Conservation (phyloP, 305 asterid genomes). For the Solanum aculeatissimum region DNA sequence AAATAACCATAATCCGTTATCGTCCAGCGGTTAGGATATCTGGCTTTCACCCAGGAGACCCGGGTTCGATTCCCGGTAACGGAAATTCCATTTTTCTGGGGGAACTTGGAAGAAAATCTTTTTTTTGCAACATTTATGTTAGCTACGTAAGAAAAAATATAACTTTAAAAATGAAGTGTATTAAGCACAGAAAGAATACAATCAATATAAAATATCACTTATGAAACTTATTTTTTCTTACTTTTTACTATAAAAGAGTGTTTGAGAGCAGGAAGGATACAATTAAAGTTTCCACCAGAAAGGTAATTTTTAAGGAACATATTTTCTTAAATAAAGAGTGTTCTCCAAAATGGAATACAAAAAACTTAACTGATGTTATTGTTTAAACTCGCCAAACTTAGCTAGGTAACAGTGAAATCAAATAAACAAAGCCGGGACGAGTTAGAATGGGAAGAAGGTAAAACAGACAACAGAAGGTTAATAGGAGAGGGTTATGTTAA, state of each 20-base stretch:
- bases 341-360: no score
- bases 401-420: no score
- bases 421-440: neutral
- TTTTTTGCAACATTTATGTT: no score
- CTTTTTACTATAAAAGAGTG: neutral
- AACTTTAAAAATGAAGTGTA: no score
- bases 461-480: neutral
- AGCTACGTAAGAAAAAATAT: neutral
- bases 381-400: no score
- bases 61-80: constrained; percentile 79
- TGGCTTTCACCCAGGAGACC: constrained; percentile 89
- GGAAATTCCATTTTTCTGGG: neutral
- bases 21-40: constrained; percentile 86
- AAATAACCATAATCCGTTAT: constrained; percentile 23
- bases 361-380: no score
- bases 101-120: no score
- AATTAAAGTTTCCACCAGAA: no score
- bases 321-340: no score
- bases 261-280: neutral
- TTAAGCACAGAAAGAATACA: neutral
- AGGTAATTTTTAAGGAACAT: no score
- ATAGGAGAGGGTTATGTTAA: neutral
- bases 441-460: neutral
- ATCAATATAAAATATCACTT: no score
- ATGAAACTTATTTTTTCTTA: neutral